Evolutionary conservation across 495 filamentous ascomycete genomes (phyloP), one percentile per base, ranked within the genome.

Genomic region (Pseudevernia furfuracea): DNA sequence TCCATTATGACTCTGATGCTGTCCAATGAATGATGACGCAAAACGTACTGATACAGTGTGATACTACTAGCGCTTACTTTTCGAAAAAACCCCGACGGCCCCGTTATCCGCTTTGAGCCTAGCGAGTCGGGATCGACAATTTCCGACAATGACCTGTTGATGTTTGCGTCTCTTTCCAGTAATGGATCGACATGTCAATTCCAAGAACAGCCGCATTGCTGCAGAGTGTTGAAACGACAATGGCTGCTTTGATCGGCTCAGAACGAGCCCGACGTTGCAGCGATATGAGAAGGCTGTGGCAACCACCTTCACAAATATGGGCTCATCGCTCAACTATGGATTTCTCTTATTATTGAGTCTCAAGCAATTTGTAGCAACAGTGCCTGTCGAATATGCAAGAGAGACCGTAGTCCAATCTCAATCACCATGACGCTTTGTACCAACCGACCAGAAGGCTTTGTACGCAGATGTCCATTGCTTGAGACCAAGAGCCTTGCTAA

Each of bases 401-500:
- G 41, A 48, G 21, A 23, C 23, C 23, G 14, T 49, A 49, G 46
- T 28, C 46, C n/a, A 37, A 10, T 32, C 10, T n/a, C n/a, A n/a
- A n/a, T n/a, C n/a, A 59, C 32, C 56, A 72, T 71, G 67, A 59
- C 49, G 23, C 63, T 75, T 21, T 76, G 74, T 60, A 63, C 61
- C 23, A 71, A 74, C 38, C 70, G 74, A 23, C 67, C 66, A 4
- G 74, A 76, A 67, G 74, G 74, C 66, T 74, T 76, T 58, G 74
- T 75, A 70, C 25, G 71, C 38, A 52, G 30, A 44, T 4, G 12
- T 14, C 1, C 37, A 25, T 38, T 43, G 39, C 14, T 36, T n/a
- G 25, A 25, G 14, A 14, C 21, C 9, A 32, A 63, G 60, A 25
- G 44, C 38, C 9, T 56, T 19, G 4, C 58, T 68, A 21, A 68